Base-by-base conservation (phyloP, 2,329 filamentous ascomycete genomes). In the Pyricularia sp. region DNA sequence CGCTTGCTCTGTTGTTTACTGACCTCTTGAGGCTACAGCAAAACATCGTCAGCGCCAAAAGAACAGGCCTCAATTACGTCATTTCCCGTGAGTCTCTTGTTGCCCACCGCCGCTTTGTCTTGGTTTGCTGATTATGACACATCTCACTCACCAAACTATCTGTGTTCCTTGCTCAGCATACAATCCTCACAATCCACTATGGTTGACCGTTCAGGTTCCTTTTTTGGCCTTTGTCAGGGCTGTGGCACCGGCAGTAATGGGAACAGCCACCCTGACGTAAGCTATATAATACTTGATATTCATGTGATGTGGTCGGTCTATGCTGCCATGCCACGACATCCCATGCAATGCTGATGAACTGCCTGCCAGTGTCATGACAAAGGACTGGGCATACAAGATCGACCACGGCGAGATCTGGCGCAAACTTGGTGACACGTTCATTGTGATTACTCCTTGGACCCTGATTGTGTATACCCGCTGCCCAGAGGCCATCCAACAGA, bases 401-500 rank as follows among this genome's bases (percentile, higher is more conserved):
- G 83, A 85, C 31, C 85, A 14, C 14, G 33, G 88, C 73, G 80
- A 82, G 25, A 81, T 85, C 20, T 93, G 89, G 74, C 79, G 84
- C 31, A 80, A 83, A 20, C 74, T 87, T 11, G 88, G 87, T 63
- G 89, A 93, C 72, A 82, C 85, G 14, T 89, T 92, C 73, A 72
- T 93, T 9, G 73, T 88, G n/a, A 89, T 89, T 9, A 84, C 87
- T 0, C 88, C 90, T 0, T 79, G 80, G 9, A 76, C 75, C 42
- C 80, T 88, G 20, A 75, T 83, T 23, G 72, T 91, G 50, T 85
- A 83, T 72, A 86, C 87, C 5, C 84, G 86, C 61, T 87, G 89
- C 76, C 85, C 91, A 20, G 88, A 90, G 70, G 86, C 84, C 23
- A 86, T 92, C 69, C 83, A 83, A 69, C 88, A 92, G 75, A 85